A percentile compares a stretch with the other conserved stretches of the same genome.
Conservation (phyloP, 2,329 filamentous ascomycete species). For the Fusarium hainanense region DNA sequence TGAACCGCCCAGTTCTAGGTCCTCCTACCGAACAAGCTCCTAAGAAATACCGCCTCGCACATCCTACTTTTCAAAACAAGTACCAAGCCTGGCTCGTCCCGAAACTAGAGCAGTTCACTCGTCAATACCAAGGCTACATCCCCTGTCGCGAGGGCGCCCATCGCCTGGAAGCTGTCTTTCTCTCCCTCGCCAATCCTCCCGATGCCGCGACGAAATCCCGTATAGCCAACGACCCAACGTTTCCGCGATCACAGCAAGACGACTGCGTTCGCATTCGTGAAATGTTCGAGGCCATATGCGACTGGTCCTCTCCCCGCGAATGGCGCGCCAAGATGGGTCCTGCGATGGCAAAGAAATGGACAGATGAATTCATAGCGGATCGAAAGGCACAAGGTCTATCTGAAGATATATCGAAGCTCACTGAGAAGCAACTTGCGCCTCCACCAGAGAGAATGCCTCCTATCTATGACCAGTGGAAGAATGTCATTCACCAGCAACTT, state of each 20-base stretch:
- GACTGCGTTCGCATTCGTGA: slow-evolving; percentile 16
- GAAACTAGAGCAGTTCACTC: slow-evolving; percentile 3
- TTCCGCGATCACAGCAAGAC: slow-evolving; percentile 2
- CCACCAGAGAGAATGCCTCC: slow-evolving; percentile 28
- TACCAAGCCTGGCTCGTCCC: not conserved
- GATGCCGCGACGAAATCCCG: not conserved
- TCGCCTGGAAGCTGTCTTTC: not conserved
- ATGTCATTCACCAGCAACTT: slow-evolving; percentile 29
- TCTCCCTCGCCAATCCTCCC: slow-evolving; percentile 2
- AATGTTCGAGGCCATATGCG: slow-evolving; percentile 39
- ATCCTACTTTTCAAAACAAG: not conserved
- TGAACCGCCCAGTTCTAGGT: not conserved
- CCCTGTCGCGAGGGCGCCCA: not conserved
- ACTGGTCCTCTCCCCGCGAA: slow-evolving; percentile 28
- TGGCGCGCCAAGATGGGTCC: slow-evolving; percentile 40
- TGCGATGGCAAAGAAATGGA: slow-evolving; percentile 17
- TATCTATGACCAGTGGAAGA: slow-evolving; percentile 34
- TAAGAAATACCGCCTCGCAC: not conserved
- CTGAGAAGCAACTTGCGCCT: slow-evolving; percentile 27
- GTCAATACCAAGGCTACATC: slow-evolving; percentile 27
- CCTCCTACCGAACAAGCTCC: not conserved
- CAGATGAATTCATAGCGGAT: not conserved
- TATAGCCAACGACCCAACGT: slow-evolving; percentile 14
- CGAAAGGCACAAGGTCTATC: not conserved
- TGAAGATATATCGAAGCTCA: slow-evolving; percentile 7